phyloP scores from a whole-genome alignment of 495 filamentous ascomycete genomes.

The Neurospora sp. region DNA sequence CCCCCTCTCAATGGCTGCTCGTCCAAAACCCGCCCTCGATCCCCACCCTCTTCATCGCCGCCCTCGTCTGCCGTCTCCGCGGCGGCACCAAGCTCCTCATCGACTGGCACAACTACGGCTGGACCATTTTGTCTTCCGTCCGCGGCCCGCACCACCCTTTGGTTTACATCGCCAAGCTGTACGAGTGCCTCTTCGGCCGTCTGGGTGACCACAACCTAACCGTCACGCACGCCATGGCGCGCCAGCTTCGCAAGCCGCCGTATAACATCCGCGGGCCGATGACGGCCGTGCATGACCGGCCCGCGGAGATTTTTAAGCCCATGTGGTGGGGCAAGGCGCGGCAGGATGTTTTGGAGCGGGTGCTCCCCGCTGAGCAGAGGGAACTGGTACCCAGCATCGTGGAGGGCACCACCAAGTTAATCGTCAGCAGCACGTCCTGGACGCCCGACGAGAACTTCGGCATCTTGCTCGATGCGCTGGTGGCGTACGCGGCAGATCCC shows the following conservation, averaged over 20 bases:
- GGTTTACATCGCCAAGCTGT: slow-evolving; percentile 61
- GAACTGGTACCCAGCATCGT: slow-evolving; percentile 47
- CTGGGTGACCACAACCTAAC: slow-evolving; percentile 68
- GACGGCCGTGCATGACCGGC: slow-evolving; percentile 74
- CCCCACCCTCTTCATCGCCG: slow-evolving; percentile 70
- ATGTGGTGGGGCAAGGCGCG: slow-evolving; percentile 41
- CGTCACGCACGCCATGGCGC: slow-evolving; percentile 80
- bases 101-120: slow-evolving; percentile 99
- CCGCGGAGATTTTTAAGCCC: slow-evolving; percentile 70
- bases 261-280: slow-evolving; percentile 56
- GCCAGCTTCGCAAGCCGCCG: slow-evolving; percentile 50
- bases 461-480: slow-evolving; percentile 74
- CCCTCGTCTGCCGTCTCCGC: slow-evolving; percentile 63
- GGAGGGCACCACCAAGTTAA: slow-evolving; percentile 45
- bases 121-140: slow-evolving; percentile 69
- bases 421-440: slow-evolving; percentile 93
- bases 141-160: slow-evolving; percentile 66
- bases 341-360: slow-evolving; percentile 44
- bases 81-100: slow-evolving; percentile 76
- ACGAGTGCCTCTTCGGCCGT: slow-evolving; percentile 62
- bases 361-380: slow-evolving; percentile 42
- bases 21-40: slow-evolving; percentile 96
- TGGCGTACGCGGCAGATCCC: slow-evolving; percentile 45
- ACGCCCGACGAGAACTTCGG: slow-evolving; percentile 94
- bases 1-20: slow-evolving; percentile 67